Evolutionary conservation across 768 basidiomycete genomes (phyloP).

Genomic region (Rhizopogon roseolus): DNA sequence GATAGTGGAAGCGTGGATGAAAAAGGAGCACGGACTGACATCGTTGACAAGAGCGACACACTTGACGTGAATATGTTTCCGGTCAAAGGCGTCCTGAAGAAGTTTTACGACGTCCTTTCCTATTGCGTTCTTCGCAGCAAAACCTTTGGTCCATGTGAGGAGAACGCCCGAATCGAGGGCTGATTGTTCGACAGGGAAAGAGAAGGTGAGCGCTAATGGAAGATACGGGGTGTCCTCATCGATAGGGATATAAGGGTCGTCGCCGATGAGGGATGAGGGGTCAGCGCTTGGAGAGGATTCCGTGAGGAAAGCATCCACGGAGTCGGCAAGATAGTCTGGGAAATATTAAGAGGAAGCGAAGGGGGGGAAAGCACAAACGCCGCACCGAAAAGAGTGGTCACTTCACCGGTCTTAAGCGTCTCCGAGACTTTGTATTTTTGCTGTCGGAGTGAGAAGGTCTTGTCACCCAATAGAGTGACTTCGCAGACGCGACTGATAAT

Average conservation of each 20-base stretch:
- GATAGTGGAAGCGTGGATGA: not conserved
- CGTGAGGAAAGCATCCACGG: constrained; percentile 92
- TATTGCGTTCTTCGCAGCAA: constrained; percentile 84
- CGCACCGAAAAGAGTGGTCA: constrained; percentile 77
- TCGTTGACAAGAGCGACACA: constrained; percentile 94
- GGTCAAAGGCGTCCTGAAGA: constrained; percentile 87
- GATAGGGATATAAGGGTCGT: constrained; percentile 4
- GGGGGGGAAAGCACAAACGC: constrained; percentile 2
- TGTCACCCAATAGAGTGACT: constrained; percentile 84
- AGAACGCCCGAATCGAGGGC: constrained; percentile 88
- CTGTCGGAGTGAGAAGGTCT: constrained; percentile 85
- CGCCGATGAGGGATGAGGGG: constrained; percentile 22
- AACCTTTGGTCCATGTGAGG: constrained; percentile 95
- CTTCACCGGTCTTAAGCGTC: constrained; percentile 89
- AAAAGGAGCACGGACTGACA: constrained; percentile 39
- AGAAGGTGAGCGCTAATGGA: constrained; percentile 90
- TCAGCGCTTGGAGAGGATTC: constrained; percentile 26
- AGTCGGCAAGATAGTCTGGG: constrained; percentile 94
- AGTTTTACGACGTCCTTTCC: constrained; percentile 88
- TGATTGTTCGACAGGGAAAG: constrained; percentile 96
- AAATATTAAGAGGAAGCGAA: constrained; percentile 2
- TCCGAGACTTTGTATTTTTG: constrained; percentile 98
- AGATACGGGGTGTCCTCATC: constrained; percentile 39
- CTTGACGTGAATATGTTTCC: constrained; percentile 87
- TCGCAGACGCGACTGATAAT: constrained; percentile 86